Evolutionary conservation across 768 basidiomycete genomes (phyloP), one percentile per base, ranked within the genome.

Genomic region (Hypsizygus marmoreus): DNA sequence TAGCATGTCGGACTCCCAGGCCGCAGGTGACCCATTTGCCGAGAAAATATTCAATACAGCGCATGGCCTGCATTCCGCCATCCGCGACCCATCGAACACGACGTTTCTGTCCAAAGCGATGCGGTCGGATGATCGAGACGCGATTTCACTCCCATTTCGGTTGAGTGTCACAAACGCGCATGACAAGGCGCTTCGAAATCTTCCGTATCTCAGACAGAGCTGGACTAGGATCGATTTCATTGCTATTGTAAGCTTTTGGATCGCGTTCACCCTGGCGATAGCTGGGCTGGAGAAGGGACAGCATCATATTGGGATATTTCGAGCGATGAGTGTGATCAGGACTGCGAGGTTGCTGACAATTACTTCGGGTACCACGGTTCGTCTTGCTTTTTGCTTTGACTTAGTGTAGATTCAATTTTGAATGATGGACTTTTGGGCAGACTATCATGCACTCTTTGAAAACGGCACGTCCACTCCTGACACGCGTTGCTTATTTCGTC

Each of bases 381-480:
- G 86, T 71, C 8, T 25, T 17, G 12, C 20, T 39, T 6, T 40
- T 26, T 25, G 33, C 34, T 16, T 16, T 13, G 20, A 31, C 25
- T 49, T 53, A 43, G 59, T 40, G 57, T 38, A 29, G 43, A n/a
- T n/a, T n/a, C n/a, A n/a, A n/a, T n/a, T n/a, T n/a, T n/a, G n/a
- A n/a, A n/a, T n/a, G n/a, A n/a, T n/a, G n/a, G n/a, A 4, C 5
- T 25, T 22, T 17, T 32, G 31, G 43, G 4, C 43, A 77, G 75
- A 77, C 94, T 0, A 97, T 98, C 58, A 86, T 98, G 75, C 88
- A 84, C 47, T 94, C 91, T 2, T 71, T 98, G 44, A 98, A 97
- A 68, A 85, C 82, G 1, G 94, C 95, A 0, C 80, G 86, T 17
- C 93, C 95, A 0, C 70, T 97, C n/a, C 79, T 98, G 7, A 82